phyloP scores from a whole-genome alignment of 1,139 yeast genomes.

The Geotrichum citri-aurantii region DNA sequence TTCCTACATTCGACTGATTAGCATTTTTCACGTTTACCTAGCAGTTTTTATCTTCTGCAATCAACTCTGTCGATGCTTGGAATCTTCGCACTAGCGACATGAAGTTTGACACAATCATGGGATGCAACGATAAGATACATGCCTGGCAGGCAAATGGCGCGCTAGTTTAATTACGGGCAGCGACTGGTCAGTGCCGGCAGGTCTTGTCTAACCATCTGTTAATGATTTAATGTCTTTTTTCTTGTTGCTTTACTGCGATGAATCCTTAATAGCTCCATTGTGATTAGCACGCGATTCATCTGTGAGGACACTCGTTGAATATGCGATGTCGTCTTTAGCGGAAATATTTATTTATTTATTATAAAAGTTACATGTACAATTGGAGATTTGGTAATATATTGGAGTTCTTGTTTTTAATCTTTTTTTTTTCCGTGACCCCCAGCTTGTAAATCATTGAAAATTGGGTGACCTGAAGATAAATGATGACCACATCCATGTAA shows the following conservation, averaged over 20 bases:
- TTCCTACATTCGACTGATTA: background rate
- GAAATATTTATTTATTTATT: background rate
- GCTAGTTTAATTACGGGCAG: constrained; percentile 21
- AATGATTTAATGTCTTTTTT: background rate
- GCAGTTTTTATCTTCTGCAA: background rate
- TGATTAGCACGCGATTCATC: background rate
- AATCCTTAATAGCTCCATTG: background rate
- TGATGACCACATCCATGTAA: too few species aligned
- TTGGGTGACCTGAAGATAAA: too few species aligned
- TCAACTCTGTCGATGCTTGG: background rate
- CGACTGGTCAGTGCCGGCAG: constrained; percentile 25
- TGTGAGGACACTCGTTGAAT: background rate
- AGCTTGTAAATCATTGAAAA: too few species aligned
- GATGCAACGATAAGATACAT: constrained; percentile 3
- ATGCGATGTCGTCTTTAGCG: background rate
- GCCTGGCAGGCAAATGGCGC: constrained; percentile 27
- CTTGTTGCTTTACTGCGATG: background rate
- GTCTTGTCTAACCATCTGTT: background rate
- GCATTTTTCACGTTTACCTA: background rate
- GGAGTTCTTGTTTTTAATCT: background rate
- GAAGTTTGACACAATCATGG: background rate
- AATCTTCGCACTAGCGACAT: background rate
- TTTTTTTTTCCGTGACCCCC: too few species aligned
- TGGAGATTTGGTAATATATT: background rate
- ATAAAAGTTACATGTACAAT: background rate